Base-by-base conservation (phyloP, 2,329 filamentous ascomycete species). In the Colletotrichum sojae region DNA sequence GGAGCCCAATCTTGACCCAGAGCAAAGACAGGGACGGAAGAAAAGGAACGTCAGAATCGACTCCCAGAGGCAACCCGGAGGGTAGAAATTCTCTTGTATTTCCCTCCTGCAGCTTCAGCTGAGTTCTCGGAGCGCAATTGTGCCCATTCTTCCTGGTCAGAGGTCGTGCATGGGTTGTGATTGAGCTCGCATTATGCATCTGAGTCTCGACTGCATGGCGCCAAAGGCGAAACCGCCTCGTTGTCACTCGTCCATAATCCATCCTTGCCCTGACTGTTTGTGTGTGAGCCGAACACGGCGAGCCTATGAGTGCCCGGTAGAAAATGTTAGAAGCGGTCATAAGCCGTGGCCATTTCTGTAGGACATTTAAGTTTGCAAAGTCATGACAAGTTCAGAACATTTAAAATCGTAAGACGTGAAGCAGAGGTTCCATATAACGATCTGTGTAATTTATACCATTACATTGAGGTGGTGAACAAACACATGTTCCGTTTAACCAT, bases 401-500 rank as follows among this genome's bases (percentile, higher is more conserved):
- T 36, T 8, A 9, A 36, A 36, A 9, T 10, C 31, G 22, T 5
- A 36, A 10, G 9, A 36, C 31, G 3, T 10, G 8, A 36, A 36
- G 10, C 3, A 9, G 10, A 9, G 4, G 10, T 36, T 10, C 31
- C 31, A 10, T 2, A 36, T 36, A 10, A 10, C 31, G 31, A 36
- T 10, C 31, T 36, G 31, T 36, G 31, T 36, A 36, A 36, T 36
- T 36, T 12, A 36, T 36, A 36, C 31, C 10, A 36, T 36, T 36
- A 36, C 31, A 12, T 9, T 36, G 8, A 36, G 3, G 31, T 25
- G 49, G 55, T 27, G 55, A 52, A 67, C 51, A 60, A 27, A 27
- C 56, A 67, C 62, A 40, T 67, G 63, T 69, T 43, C 67, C 56
- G 67, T 69, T 69, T 69, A 10, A 61, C 63, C 67, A 67, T 67